phyloP scores from a whole-genome alignment of 1,284 basidiomycete genomes.

The Melanopsichium pennsylvanicum region DNA sequence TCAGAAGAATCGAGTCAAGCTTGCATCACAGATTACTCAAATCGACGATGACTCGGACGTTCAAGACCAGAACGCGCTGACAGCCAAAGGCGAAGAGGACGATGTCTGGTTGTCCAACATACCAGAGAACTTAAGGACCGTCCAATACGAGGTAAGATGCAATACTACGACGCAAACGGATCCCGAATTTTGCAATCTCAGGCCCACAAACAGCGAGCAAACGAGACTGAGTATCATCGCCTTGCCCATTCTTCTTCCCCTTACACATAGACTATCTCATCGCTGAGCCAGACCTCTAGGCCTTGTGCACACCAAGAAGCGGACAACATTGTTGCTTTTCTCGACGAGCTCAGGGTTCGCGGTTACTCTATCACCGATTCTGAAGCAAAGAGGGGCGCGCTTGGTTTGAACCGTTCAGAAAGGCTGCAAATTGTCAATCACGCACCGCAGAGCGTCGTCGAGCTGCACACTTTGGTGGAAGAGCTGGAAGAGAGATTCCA shows the following conservation, averaged over 20 bases:
- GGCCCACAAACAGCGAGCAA: too few species aligned
- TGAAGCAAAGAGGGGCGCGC: slow-evolving; percentile 62
- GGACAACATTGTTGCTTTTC: slow-evolving; percentile 74
- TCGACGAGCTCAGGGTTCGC: slow-evolving; percentile 70
- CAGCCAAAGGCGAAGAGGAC: slow-evolving; percentile 21
- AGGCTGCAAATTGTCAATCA: slow-evolving; percentile 89
- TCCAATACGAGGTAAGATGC: slow-evolving; percentile 81
- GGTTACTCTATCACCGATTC: slow-evolving; percentile 46
- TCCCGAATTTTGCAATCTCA: too few species aligned
- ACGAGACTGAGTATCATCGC: not conserved
- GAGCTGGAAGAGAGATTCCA: slow-evolving; percentile 82
- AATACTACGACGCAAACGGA: too few species aligned
- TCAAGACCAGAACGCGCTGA: not conserved
- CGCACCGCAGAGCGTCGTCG: slow-evolving; percentile 80
- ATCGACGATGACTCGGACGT: slow-evolving; percentile 1
- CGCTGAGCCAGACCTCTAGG: slow-evolving; percentile 78
- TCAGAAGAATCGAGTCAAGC: slow-evolving; percentile 68
- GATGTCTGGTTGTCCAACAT: slow-evolving; percentile 41
- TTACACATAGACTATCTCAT: slow-evolving; percentile 75
- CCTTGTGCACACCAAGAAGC: slow-evolving; percentile 76
- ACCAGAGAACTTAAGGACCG: slow-evolving; percentile 80
- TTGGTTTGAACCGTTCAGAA: slow-evolving; percentile 84
- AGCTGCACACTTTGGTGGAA: slow-evolving; percentile 90
- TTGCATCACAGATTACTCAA: slow-evolving; percentile 68
- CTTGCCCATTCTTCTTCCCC: not conserved